Base-by-base conservation (phyloP, 1,284 basidiomycete species). In the Nidula niveotomentosa region DNA sequence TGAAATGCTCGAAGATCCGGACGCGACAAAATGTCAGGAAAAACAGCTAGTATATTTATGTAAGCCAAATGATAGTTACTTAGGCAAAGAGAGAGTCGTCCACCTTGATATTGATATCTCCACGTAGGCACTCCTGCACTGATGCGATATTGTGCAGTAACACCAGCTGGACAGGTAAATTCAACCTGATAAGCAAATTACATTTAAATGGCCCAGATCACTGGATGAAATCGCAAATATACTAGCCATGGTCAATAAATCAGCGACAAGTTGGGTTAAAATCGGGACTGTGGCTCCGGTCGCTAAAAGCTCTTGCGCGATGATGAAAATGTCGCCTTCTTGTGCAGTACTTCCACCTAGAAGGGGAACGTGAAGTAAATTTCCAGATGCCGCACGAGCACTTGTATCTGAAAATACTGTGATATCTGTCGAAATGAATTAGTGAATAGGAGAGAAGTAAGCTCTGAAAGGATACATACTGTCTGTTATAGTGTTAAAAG, bases 1-100 rank as follows among this genome's bases (percentile, higher is more conserved):
- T 73, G 71, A 55, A 62, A 72, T 2, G 70, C 66, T 4, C 70
- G 67, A 12, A 73, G 58, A 48, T 70, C 68, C 0, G 65, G 62
- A 8, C 65, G 62, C 7, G 53, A 59, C 1, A 67, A 67, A 18
- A 72, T 63, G 39, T 66, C 65, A 1, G 63, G 66, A 58, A 72
- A 73, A 49, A 71, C 57, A 36, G 59, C 69, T 72, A 48, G 9
- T 12, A 23, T 23, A 23, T 23, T 23, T 12, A 41, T 3, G 37
- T 12, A 12, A 41, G 37, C 5, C 10, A 41, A 15, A 41, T 12
- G 37, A 15, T 15, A 12, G 37, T 15, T 12, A 15, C 15, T 13
- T 18, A 3, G 18, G 18, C 12, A 47, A 18, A 15, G 37, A 15
- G 15, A 12, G 37, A 41, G 5, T 12, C 10, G 23, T 23, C 23